Evolutionary conservation across 1,139 yeast species (phyloP), one percentile per base, ranked within the genome.

Genomic region (Nakaseomyces sp.): DNA sequence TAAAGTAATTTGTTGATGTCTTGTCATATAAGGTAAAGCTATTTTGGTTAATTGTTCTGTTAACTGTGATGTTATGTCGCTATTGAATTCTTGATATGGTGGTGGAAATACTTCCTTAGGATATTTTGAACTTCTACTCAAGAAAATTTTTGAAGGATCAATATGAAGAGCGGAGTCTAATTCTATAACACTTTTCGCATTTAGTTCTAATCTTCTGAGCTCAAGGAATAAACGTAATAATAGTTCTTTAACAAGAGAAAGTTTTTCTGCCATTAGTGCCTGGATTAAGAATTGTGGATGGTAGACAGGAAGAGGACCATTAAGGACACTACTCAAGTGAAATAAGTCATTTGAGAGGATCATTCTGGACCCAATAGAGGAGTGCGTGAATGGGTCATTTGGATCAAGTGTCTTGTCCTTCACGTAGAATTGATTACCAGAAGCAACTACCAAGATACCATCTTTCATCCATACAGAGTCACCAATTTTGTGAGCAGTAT

Each of bases 261-360:
- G 53, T 52, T 82, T 79, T 29, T 79, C 81, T 54, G 78, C 75
- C 55, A 82, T 81, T 15, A 89, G 63, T 3, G 82, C 69, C 59
- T 89, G 96, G 42, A 88, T 81, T 36, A 91, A 66, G 47, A 87
- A 74, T 61, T 88, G 96, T 0, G 98, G 98, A 57, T 91, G 97
- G 56, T 85, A 91, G 1, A 88, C 67, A 0, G 97, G 96, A 29
- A 91, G 63, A 0, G 95, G 93, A 24, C 96, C 96, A 64, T 88
- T 88, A 44, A 91, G 66, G 1, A 87, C 80, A 15, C 86, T 69
- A 37, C 84, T 85, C 45, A 88, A 70, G 47, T 76, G 79, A 54
- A 85, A 75, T 1, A 78, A 69, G 50, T 77, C 79, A 47, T 72
- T 70, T 5, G 68, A 66, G 17, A 67, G 63, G 45, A 73, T 72